Conservation (phyloP, 1,284 basidiomycete genomes). For the Boletus sp. region DNA sequence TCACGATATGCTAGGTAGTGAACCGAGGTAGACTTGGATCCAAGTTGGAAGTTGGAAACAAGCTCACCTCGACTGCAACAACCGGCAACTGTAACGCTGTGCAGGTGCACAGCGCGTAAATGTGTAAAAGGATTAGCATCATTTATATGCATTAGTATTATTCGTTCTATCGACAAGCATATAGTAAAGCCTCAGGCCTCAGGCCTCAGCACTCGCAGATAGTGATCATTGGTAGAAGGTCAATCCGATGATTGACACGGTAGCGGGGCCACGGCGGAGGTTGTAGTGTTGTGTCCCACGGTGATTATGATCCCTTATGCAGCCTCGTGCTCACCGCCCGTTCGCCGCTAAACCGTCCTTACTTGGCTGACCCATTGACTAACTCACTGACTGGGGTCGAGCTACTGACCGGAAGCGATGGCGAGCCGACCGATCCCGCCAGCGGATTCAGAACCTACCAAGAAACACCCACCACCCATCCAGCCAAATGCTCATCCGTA, state of each 20-base stretch:
- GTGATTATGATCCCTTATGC: not conserved
- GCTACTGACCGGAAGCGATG: conserved; percentile 9
- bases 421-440: conserved; percentile 19
- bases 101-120: too few species aligned
- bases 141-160: too few species aligned
- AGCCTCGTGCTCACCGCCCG: not conserved
- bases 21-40: too few species aligned
- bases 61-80: too few species aligned
- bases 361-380: not conserved
- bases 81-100: too few species aligned
- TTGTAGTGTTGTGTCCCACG: not conserved
- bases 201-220: too few species aligned
- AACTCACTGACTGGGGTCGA: not conserved
- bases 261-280: not conserved
- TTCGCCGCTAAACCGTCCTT: not conserved
- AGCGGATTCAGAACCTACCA: conserved; percentile 8
- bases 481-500: conserved; percentile 38
- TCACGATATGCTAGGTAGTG: too few species aligned
- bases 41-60: too few species aligned
- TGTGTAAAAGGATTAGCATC: too few species aligned
- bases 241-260: not conserved
- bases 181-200: too few species aligned
- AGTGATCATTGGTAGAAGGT: too few species aligned
- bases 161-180: too few species aligned
- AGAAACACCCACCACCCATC: conserved; percentile 19